Evolutionary conservation across 495 filamentous ascomycete species (phyloP).

Genomic region (Terfezia boudieri): DNA sequence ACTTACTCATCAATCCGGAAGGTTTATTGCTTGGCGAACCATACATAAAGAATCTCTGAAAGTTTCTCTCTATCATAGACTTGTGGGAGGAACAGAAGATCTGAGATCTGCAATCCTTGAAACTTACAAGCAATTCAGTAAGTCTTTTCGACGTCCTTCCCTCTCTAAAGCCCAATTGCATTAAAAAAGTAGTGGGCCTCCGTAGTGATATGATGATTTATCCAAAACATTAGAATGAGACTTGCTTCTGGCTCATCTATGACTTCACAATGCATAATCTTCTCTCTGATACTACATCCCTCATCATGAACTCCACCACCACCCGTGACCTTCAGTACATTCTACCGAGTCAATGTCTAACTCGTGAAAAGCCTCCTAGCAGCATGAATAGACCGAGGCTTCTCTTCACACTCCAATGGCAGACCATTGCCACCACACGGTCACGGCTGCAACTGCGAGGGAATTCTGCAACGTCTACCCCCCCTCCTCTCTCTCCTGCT

Average conservation of each 20-base stretch:
- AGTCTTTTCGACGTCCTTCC: constrained; percentile 3
- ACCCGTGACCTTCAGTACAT: not conserved
- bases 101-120: not conserved
- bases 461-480: not conserved
- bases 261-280: constrained; percentile 14
- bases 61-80: too few species aligned
- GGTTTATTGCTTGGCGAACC: too few species aligned
- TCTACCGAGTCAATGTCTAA: not conserved
- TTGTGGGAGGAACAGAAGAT: too few species aligned
- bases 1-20: too few species aligned
- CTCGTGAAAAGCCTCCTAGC: not conserved
- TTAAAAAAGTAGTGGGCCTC: not conserved
- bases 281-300: constrained; percentile 16
- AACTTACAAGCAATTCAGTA: constrained; percentile 7
- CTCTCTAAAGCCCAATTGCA: not conserved
- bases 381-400: not conserved
- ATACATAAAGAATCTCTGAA: too few species aligned
- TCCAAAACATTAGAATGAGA: constrained; percentile 39
- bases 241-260: constrained; percentile 4
- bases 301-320: not conserved
- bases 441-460: not conserved
- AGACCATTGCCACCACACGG: not conserved
- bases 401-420: not conserved
- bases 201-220: not conserved
- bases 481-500: too few species aligned